Evolutionary conservation across 2,329 filamentous ascomycete species (phyloP).

Genomic region (Metarhizium sp.): DNA sequence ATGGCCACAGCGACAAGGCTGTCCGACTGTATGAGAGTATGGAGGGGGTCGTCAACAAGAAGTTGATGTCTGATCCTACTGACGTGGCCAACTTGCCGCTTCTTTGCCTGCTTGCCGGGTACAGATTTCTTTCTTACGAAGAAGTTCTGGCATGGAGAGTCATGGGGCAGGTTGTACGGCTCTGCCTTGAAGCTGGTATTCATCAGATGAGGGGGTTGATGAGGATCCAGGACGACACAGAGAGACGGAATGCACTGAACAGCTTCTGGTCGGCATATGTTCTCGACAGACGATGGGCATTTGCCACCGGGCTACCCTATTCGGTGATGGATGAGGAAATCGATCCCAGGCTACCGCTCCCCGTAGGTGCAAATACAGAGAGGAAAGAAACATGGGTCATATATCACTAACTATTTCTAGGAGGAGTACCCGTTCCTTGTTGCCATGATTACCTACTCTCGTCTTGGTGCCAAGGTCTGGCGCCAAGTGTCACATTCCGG

Average conservation of each 20-base stretch:
- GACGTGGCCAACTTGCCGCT: slow-evolving; percentile 39
- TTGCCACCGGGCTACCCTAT: slow-evolving; percentile 82
- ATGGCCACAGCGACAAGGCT: slow-evolving; percentile 68
- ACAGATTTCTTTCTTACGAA: slow-evolving; percentile 78
- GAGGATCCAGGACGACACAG: slow-evolving; percentile 58
- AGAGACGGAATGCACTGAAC: slow-evolving; percentile 57
- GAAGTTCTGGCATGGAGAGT: slow-evolving; percentile 80
- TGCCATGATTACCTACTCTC: slow-evolving; percentile 77
- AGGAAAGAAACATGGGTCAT: background rate
- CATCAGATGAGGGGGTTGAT: slow-evolving; percentile 68
- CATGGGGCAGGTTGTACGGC: slow-evolving; percentile 71
- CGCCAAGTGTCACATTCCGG: slow-evolving; percentile 64
- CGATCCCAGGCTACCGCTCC: slow-evolving; percentile 67
- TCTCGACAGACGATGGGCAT: slow-evolving; percentile 78
- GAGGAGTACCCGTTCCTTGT: slow-evolving; percentile 61
- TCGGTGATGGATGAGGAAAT: slow-evolving; percentile 79
- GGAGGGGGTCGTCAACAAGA: slow-evolving; percentile 59
- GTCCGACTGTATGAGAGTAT: slow-evolving; percentile 67
- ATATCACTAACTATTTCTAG: slow-evolving; percentile 13
- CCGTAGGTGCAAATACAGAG: slow-evolving; percentile 42
- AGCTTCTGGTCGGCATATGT: slow-evolving; percentile 85
- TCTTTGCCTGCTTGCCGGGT: slow-evolving; percentile 47
- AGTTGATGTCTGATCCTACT: slow-evolving; percentile 45
- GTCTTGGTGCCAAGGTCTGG: slow-evolving; percentile 81
- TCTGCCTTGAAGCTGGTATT: slow-evolving; percentile 75